Evolutionary conservation across 345 rosid genomes (phyloP).

Genomic region (Camelina laxa): DNA sequence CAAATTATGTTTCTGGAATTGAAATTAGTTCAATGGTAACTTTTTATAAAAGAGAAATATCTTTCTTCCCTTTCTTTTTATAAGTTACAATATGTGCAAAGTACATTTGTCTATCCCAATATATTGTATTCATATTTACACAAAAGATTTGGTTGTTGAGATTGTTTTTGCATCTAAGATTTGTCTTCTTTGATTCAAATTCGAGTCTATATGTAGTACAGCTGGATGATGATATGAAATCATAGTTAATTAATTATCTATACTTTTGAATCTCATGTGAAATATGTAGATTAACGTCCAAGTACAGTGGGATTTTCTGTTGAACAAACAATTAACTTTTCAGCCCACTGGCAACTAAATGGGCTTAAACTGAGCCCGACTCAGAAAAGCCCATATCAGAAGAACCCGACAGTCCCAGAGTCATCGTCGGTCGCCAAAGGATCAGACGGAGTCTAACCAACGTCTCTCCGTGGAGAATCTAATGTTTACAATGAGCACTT

Average conservation of each 20-base stretch:
- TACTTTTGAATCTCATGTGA: neutral
- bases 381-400: neutral
- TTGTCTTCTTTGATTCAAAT: constrained; percentile 4
- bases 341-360: neutral
- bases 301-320: neutral
- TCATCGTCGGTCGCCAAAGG: neutral
- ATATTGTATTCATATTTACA: neutral
- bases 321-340: neutral
- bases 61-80: neutral
- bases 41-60: neutral
- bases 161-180: constrained; percentile 25
- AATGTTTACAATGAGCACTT: neutral
- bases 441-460: neutral
- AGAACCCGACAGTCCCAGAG: neutral
- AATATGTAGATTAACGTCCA: neutral
- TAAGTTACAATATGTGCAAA: constrained; percentile 12
- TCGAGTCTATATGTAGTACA: neutral
- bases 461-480: neutral
- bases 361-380: neutral
- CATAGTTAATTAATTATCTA: neutral
- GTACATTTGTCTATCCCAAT: neutral
- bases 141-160: constrained; percentile 39
- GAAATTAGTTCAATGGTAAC: neutral
- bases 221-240: neutral
- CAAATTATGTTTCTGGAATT: neutral